phyloP scores from a whole-genome alignment of 768 basidiomycete genomes.

The Russula lepida region DNA sequence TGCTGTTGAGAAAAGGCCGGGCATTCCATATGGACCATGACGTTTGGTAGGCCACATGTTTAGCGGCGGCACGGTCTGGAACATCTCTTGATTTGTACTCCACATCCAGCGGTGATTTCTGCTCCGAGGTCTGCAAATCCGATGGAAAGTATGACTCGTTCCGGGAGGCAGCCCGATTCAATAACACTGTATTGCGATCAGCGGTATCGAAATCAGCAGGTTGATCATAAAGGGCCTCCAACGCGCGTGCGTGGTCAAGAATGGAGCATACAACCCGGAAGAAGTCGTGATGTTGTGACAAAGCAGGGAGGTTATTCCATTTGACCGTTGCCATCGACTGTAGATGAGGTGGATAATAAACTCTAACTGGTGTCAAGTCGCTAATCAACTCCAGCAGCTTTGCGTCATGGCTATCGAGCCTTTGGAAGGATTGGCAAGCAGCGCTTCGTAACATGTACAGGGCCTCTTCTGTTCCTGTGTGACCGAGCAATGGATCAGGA shows the following conservation, averaged over 20 bases:
- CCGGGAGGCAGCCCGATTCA: not conserved
- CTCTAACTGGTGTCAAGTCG: not conserved
- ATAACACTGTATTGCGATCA: not conserved
- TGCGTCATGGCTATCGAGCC: conserved; percentile 16
- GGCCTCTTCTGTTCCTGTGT: conserved; percentile 39
- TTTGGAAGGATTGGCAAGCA: conserved; percentile 34
- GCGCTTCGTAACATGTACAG: conserved; percentile 33
- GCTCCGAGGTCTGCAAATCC: not conserved
- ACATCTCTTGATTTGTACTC: conserved; percentile 3
- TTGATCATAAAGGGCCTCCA: conserved; percentile 1
- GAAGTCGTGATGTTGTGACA: conserved; percentile 9
- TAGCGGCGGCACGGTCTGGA: not conserved
- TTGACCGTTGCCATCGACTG: not conserved
- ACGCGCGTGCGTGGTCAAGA: not conserved
- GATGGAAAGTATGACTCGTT: conserved; percentile 2
- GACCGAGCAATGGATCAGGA: conserved; percentile 36
- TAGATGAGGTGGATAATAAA: conserved; percentile 2
- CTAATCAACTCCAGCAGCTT: conserved; percentile 1
- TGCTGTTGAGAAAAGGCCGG: not conserved
- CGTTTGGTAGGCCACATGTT: not conserved
- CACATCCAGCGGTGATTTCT: not conserved
- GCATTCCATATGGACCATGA: conserved; percentile 1
- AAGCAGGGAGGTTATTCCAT: conserved; percentile 7
- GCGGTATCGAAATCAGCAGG: not conserved
- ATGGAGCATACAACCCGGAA: not conserved